These are phyloP conservation scores for Mrakia hoshinonis DNA, from an alignment of 768 basidiomycete genomes.

Conservation along the genomic window DNA sequence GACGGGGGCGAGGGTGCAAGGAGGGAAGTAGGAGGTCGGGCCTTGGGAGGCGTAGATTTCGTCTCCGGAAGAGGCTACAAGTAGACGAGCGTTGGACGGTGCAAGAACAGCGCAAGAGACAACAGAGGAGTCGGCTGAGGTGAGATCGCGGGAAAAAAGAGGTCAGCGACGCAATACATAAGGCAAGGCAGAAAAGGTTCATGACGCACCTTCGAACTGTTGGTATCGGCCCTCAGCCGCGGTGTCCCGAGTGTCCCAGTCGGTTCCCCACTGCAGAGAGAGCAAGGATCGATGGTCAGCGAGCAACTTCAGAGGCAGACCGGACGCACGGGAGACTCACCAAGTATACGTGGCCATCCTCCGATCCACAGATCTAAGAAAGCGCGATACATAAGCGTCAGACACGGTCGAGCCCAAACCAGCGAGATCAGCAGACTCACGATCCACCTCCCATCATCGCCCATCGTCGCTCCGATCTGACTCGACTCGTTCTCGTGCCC, in stretches of 20 bases:
- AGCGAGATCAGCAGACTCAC: conserved; percentile 18
- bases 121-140: conserved; percentile 29
- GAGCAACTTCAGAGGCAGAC: too few relatives aligned
- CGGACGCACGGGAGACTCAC: too few relatives aligned
- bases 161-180: not conserved
- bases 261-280: conserved; percentile 5
- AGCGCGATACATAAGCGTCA: not conserved
- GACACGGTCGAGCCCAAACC: not conserved
- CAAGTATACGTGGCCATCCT: conserved; percentile 20
- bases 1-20: conserved; percentile 1
- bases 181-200: not conserved
- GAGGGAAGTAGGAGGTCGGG: conserved; percentile 5
- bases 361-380: conserved; percentile 13
- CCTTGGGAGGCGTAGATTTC: conserved; percentile 25
- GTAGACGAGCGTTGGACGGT: conserved; percentile 27
- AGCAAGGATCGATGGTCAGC: too few relatives aligned
- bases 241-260: conserved; percentile 18
- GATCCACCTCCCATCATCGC: conserved; percentile 33
- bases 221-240: not conserved
- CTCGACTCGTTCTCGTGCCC: conserved; percentile 35
- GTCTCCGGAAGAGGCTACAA: conserved; percentile 32
- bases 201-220: conserved; percentile 15
- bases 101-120: conserved; percentile 35
- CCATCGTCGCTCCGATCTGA: conserved; percentile 29
- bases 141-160: not conserved